These are phyloP conservation scores for Clarireedia monteithiana DNA, from an alignment of 2,329 filamentous ascomycete genomes.

Conservation along the genomic window DNA sequence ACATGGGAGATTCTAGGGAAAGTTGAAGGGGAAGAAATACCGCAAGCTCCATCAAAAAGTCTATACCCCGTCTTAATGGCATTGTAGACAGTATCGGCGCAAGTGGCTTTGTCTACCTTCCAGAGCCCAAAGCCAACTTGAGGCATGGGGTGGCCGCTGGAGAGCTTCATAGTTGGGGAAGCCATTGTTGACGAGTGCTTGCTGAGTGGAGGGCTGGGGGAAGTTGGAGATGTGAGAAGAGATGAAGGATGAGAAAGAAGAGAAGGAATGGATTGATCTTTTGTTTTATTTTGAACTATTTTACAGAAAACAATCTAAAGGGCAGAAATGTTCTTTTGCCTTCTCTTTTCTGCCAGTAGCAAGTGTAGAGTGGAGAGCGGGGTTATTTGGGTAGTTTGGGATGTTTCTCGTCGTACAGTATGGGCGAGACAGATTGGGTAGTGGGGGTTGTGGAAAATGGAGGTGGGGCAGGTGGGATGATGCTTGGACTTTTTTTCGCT, in stretches of 20 bases:
- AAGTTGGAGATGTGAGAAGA: background rate
- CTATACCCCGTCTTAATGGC: slow-evolving; percentile 53
- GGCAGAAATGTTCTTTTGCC: no score
- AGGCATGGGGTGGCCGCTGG: slow-evolving; percentile 45
- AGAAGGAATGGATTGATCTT: background rate
- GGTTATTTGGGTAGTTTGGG: background rate
- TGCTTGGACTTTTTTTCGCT: no score
- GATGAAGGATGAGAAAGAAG: background rate
- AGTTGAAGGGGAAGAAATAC: slow-evolving; percentile 27
- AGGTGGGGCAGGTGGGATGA: background rate
- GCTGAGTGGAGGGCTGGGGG: background rate
- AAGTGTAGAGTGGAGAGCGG: background rate
- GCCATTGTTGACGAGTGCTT: slow-evolving; percentile 22
- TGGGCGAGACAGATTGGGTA: background rate
- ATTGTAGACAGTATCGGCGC: slow-evolving; percentile 62
- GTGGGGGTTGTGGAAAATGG: background rate
- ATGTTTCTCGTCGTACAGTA: no score
- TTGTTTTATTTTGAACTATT: no score
- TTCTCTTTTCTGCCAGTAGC: no score
- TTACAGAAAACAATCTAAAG: no score
- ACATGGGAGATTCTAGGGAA: background rate
- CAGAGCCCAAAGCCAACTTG: slow-evolving; percentile 59
- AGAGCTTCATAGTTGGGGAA: slow-evolving; percentile 36
- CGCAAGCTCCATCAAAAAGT: slow-evolving; percentile 52
- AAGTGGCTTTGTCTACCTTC: slow-evolving; percentile 60